Evolutionary conservation across 116 monocot species (phyloP), one percentile per base, ranked within the genome.

Genomic region (Trichopus zeylanicus): DNA sequence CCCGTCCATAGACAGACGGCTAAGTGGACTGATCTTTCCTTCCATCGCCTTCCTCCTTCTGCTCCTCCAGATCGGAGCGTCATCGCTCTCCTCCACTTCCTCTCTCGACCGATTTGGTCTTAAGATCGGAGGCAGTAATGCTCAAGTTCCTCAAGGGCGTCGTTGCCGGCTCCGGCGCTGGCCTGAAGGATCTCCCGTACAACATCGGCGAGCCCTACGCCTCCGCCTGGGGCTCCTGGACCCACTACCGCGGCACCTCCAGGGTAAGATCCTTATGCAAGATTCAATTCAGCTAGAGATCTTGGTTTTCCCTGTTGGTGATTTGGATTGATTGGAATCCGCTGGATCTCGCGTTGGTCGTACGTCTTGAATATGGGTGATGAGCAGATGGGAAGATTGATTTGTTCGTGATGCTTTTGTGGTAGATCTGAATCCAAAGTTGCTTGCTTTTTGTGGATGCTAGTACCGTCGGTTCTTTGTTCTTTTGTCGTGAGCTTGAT

Each of bases 81-180:
- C 46, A 5, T 23, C 29, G 23, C 22, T 12, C 42, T 7, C 54
- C 30, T 62, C 16, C 31, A 48, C 23, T 35, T 29, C 29, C 29
- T 21, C 6, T 31, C 12, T 25, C 60, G n/a, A n/a, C n/a, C n/a
- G n/a, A n/a, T 60, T 23, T n/a, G 47, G n/a, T 21, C 7, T 6
- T 31, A 26, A 12, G 23, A 34, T 23, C 20, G 16, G 34, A 31
- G 26, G 53, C 28, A 31, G 61, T 62, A 29, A 93, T 93, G 93
- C 73, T 93, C 37, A 93, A 93, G 55, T 93, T 93, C 67, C 77
- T 93, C 38, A 93, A 88, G 69, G 93, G 80, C 49, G 93, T 93
- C 61, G 93, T 93, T 1, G 78, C 72, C 57, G 93, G 93, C 77
- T 88, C 89, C 26, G 93, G 80, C 18, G 70, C 89, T 54, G 93